phyloP scores from a whole-genome alignment of 441 rosid species.

The Bruguiera hainesii region DNA sequence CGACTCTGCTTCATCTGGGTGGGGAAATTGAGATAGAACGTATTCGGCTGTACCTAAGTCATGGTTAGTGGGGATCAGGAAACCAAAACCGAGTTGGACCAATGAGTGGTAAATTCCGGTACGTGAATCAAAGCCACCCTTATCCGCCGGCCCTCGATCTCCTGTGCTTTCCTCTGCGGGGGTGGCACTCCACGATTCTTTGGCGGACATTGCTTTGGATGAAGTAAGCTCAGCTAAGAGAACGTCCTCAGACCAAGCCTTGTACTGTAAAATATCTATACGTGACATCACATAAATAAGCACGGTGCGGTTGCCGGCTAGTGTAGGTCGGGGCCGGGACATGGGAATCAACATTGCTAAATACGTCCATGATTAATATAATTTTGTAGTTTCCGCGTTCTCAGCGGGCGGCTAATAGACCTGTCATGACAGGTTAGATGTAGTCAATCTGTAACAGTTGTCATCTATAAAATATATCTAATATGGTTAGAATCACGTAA shows the following conservation, averaged over 20 bases:
- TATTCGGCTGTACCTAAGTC: constrained; percentile 36
- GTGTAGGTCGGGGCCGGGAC: constrained; percentile 9
- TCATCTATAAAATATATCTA: too few relatives aligned
- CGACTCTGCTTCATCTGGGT: constrained; percentile 30
- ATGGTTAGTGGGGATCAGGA: constrained; percentile 30
- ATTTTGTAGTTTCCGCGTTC: not conserved
- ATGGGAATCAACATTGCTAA: constrained; percentile 18
- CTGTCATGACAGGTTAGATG: not conserved
- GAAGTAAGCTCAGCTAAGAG: not conserved
- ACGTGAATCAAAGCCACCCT: constrained; percentile 34
- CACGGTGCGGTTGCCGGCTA: not conserved
- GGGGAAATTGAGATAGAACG: constrained; percentile 49
- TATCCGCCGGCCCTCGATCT: not conserved
- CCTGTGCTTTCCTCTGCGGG: constrained; percentile 11
- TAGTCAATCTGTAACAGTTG: constrained; percentile 1
- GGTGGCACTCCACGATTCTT: constrained; percentile 22
- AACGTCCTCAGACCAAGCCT: not conserved
- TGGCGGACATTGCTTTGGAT: constrained; percentile 18
- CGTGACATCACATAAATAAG: not conserved
- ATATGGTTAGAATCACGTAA: too few relatives aligned
- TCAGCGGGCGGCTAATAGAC: constrained; percentile 23
- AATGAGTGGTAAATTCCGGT: constrained; percentile 48
- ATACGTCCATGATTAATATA: constrained; percentile 10
- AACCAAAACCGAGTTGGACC: constrained; percentile 23
- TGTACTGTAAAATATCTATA: not conserved